Percentiles rank a stretch among this genome's conserved stretches.
Evolutionary conservation across 23 red algal genomes (phyloP).

Genomic region (Chondrus crispus): DNA sequence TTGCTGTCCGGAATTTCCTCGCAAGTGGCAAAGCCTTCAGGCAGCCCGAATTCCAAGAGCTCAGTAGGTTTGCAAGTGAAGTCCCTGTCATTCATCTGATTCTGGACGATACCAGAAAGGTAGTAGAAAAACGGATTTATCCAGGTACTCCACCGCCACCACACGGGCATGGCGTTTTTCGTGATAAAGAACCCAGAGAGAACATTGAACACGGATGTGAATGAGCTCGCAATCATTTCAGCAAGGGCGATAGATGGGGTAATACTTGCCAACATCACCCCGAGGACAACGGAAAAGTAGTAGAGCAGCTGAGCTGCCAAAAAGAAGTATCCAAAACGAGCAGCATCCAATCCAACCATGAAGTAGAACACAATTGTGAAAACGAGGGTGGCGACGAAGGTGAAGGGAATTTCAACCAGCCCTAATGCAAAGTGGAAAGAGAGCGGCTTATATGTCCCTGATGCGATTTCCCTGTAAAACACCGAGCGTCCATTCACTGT

Average conservation of each 20-base stretch:
- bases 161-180: conserved; percentile 44
- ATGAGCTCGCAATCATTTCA: conserved; percentile 51
- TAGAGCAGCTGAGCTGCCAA: conserved; percentile 64
- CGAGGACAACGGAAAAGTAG: conserved; percentile 65
- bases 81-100: conserved; percentile 53
- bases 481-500: conserved; percentile 65
- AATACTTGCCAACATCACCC: conserved; percentile 70
- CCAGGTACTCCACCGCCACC: conserved; percentile 80
- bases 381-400: conserved; percentile 50
- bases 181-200: conserved; percentile 77
- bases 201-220: conserved; percentile 73
- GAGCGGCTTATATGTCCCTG: conserved; percentile 67
- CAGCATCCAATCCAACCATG: conserved; percentile 62
- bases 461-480: conserved; percentile 90
- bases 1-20: conserved; percentile 8
- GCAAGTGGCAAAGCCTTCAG: neutral
- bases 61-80: conserved; percentile 56
- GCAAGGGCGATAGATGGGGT: conserved; percentile 51
- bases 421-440: conserved; percentile 72
- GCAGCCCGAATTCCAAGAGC: conserved; percentile 10
- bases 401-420: conserved; percentile 78
- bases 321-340: conserved; percentile 75
- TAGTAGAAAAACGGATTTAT: conserved; percentile 84
- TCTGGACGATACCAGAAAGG: conserved; percentile 54
- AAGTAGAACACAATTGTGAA: conserved; percentile 76